Evolutionary conservation across 2,329 filamentous ascomycete species (phyloP), one percentile per base, ranked within the genome.

Genomic region (Epichloe typhina): DNA sequence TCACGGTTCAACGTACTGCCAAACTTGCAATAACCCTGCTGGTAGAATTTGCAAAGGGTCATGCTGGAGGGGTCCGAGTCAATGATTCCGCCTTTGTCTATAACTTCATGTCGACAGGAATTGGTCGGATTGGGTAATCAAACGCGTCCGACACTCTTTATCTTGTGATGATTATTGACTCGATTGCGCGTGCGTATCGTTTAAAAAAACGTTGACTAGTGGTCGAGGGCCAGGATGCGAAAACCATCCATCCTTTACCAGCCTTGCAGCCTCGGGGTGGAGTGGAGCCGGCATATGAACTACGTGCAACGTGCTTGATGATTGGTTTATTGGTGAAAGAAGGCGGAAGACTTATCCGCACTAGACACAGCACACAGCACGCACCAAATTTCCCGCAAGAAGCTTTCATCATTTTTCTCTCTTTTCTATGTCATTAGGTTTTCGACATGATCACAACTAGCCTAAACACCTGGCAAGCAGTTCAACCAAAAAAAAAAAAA

Each of bases 21-120:
- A 58, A 66, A 73, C 53, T 67, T 72, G 71, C 75, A 78, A 62
- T 68, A 68, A 51, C 75, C 75, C 60, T 74, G 71, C 64, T 70
- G 65, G 54, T 61, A 77, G 62, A 70, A 77, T 60, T 66, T 69
- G 65, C 74, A 77, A 50, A 76, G 53, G 23, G 64, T 53, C 69
- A 71, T 71, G 35, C 50, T 61, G 57, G 23, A 43, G 46, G 37
- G 40, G 33, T 17, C 44, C 51, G 47, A 45, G 43, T 33, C 19
- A 35, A 23, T 5, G 31, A 9, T 37, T 21, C 35, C 35, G 26
- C 26, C 19, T 43, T 35, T 7, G 40, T 31, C 49, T 53, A 53
- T 36, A 49, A 41, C 45, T 46, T 51, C 52, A 53, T 50, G 23
- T 47, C 48, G 51, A 12, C 36, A 21, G 23, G 21, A 44, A 13